phyloP scores from a whole-genome alignment of 305 asterid species.

The Fraxinus xanthoxyloides region DNA sequence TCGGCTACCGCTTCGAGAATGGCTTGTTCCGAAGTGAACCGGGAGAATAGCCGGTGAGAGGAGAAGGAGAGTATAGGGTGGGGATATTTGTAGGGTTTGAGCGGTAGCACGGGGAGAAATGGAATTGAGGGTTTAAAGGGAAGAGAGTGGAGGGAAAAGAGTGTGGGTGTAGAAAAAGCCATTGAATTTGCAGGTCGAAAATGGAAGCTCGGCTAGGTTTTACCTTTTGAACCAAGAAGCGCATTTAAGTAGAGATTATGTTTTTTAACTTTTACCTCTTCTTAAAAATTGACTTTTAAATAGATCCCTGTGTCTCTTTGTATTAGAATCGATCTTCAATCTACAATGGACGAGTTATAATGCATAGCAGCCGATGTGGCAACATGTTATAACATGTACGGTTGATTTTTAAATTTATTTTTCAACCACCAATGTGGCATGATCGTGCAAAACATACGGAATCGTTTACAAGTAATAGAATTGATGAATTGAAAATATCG shows the following conservation, averaged over 20 bases:
- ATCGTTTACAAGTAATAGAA: too few species aligned
- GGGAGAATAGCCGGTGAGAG: slow-evolving; percentile 34
- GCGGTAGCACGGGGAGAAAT: slow-evolving; percentile 24
- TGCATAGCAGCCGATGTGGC: neutral
- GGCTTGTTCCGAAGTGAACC: slow-evolving; percentile 48
- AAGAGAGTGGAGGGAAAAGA: slow-evolving; percentile 23
- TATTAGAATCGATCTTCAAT: neutral
- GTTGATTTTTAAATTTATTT: too few species aligned
- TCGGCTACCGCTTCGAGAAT: slow-evolving; percentile 54
- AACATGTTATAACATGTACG: too few species aligned
- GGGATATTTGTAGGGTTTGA: slow-evolving; percentile 18
- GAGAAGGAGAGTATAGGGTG: slow-evolving; percentile 24
- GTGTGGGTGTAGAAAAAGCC: slow-evolving; percentile 39
- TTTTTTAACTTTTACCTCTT: neutral
- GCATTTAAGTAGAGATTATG: neutral
- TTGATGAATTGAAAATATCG: too few species aligned
- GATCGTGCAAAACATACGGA: too few species aligned
- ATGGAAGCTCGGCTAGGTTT: slow-evolving; percentile 29
- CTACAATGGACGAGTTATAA: neutral
- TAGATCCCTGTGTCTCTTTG: neutral
- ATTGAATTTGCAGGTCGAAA: slow-evolving; percentile 30
- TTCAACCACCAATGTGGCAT: neutral
- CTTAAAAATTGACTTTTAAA: neutral
- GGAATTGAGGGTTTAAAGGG: slow-evolving; percentile 19
- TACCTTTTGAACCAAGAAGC: neutral